A percentile compares a stretch with the other conserved stretches of the same genome.
Conservation (phyloP, 1,284 basidiomycete species). For the Psilocybe mexicana region DNA sequence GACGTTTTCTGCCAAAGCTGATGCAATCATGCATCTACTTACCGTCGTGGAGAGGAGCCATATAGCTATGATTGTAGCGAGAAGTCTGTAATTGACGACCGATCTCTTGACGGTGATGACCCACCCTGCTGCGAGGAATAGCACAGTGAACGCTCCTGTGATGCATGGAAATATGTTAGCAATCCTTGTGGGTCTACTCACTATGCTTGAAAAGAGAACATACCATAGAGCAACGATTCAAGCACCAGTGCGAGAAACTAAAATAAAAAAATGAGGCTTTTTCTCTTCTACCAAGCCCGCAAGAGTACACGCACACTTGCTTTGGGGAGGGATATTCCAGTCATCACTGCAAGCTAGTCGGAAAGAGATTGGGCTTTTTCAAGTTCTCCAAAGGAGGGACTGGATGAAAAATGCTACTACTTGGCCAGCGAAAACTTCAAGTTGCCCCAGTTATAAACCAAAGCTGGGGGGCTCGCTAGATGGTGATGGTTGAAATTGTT, state of each 20-base stretch:
- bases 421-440: not conserved
- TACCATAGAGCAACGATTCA: slow-evolving; percentile 4
- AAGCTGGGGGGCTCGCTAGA: too few species aligned
- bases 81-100: not conserved
- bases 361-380: not conserved
- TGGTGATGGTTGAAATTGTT: not conserved
- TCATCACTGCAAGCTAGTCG: not conserved
- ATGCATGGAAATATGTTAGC: not conserved
- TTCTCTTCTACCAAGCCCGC: not conserved
- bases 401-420: too few species aligned
- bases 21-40: not conserved
- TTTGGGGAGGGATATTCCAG: not conserved
- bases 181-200: too few species aligned
- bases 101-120: slow-evolving; percentile 3
- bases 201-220: not conserved
- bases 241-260: slow-evolving; percentile 8
- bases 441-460: not conserved
- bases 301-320: not conserved
- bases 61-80: slow-evolving; percentile 1
- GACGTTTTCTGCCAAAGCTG: not conserved
- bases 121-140: slow-evolving; percentile 1
- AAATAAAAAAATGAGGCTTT: not conserved
- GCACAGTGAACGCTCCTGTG: slow-evolving; percentile 2
- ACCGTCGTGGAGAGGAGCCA: slow-evolving; percentile 3
- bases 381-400: not conserved